Evolutionary conservation across 352 stramenopile genomes (phyloP), one percentile per base, ranked within the genome.

Genomic region (Phytophthora ohioensis): DNA sequence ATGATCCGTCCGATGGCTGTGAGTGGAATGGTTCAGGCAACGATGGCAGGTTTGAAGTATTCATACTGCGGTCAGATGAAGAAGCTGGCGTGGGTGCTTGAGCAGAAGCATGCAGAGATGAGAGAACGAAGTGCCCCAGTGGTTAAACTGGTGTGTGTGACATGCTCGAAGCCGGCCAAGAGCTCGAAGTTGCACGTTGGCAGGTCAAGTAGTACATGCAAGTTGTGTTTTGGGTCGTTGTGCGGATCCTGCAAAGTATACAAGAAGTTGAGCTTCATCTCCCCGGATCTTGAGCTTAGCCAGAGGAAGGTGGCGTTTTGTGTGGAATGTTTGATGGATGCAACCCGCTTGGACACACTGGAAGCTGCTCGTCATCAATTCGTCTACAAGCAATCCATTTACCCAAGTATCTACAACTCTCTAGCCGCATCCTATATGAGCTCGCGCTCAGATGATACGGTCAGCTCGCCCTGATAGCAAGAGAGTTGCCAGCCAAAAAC

Each of bases 61-160:
- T 73, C 64, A 1, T 72, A 79, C 54, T 79, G 71, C 43, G 71
- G 59, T 3, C 65, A 78, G 39, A 78, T 78, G 71, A 78, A 78
- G 53, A 75, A 75, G 61, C 15, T 79, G 3, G 55, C 67, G 9
- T 79, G 57, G 67, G 27, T 75, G 7, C 61, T 79, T 0, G 67
- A 79, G 21, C 41, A 76, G 21, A 52, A 36, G 5, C 56, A 76
- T 21, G 5, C 36, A 2, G 49, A 65, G 11, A 38, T 45, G 35
- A 45, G 59, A 1, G 62, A 72, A 9, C 49, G 52, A 15, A 57
- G 53, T 0, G 41, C 35, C 7, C 48, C 57, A 17, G 38, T 36
- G 4, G 57, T 48, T 7, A 64, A 61, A 13, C 61, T 56, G 0
- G 49, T 75, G n/a, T 75, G 68, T 21, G 62, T 75, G 21, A 75